Evolutionary conservation across 2,329 filamentous ascomycete species (phyloP).

Genomic region (Aspergillus hiratsukae): DNA sequence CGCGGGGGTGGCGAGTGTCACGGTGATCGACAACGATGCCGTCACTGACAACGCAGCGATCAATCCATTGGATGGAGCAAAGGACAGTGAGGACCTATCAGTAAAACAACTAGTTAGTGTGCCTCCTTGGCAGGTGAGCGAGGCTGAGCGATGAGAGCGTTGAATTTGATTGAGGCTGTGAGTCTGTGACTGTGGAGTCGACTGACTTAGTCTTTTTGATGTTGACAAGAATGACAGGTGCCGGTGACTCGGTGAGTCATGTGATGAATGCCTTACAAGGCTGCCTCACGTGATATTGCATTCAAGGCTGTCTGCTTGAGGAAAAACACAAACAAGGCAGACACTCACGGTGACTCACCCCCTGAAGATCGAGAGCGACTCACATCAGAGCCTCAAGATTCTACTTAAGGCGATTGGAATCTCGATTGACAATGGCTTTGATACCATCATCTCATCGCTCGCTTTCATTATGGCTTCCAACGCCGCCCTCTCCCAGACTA

Average conservation of each 20-base stretch:
- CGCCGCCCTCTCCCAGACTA: constrained; percentile 10
- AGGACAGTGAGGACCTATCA: not conserved
- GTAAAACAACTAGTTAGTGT: not conserved
- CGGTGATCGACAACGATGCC: not conserved
- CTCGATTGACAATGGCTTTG: not conserved
- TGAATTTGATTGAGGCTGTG: no score
- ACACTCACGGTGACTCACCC: no score
- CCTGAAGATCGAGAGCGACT: no score
- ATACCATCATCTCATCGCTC: not conserved
- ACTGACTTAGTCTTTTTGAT: not conserved
- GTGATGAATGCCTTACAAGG: no score
- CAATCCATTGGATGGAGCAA: not conserved
- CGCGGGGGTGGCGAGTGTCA: not conserved
- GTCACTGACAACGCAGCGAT: not conserved
- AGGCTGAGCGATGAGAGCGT: not conserved
- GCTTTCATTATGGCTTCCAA: not conserved
- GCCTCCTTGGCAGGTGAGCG: not conserved
- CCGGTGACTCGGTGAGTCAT: no score
- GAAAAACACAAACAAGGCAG: no score
- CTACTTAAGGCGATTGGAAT: not conserved
- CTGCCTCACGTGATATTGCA: no score
- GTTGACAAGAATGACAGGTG: no score
- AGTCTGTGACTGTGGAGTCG: no score
- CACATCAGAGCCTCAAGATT: not conserved
- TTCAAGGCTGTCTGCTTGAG: no score